Base-by-base conservation (phyloP, 2,329 filamentous ascomycete species). In the Bipolaris sorokiniana region DNA sequence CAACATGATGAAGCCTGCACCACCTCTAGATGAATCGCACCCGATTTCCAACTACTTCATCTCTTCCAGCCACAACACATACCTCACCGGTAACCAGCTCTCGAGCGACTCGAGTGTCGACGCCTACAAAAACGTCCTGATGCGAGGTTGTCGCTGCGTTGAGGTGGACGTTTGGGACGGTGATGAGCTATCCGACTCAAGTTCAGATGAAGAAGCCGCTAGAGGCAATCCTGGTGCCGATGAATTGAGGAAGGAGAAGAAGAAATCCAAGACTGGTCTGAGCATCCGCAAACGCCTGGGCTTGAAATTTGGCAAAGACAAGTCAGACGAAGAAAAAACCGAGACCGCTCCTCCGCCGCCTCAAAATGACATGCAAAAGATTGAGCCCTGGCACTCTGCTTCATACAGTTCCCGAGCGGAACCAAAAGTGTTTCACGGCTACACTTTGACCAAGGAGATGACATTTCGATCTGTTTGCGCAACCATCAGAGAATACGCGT, bases 91-190 rank as follows among this genome's bases (percentile, higher is more conserved):
- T 2, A 92, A 96, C 68, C 94, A 97, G 76, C 82, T 95, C 38
- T 88, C 86, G 58, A 92, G 91, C 45, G 86, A 87, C 58, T 89
- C 90, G 58, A 92, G 89, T 26, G 86, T 89, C 0, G 87, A 92
- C 54, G 87, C 89, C 11, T 97, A 97, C 77, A 89, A 84, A 65
- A 86, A 88, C 71, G 90, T 90, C 11, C 85, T 97, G 11, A 81
- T 85, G 34, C 84, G 87, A 49, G 90, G 91, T 46, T 96, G 93
- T 70, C 87, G 93, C 59, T 97, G 92, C 70, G 92, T 97, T 45
- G 93, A 97, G 75, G 95, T 97, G 53, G 94, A 97, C 71, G 92
- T 97, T 3, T 97, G 93, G 90, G 91, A 97, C 75, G 91, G 92
- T 11, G 81, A 84, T 41, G 70, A 75, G 18, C 77, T 78, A 7